phyloP scores from a whole-genome alignment of 345 rosid genomes.

The Hibiscus tridactylites region DNA sequence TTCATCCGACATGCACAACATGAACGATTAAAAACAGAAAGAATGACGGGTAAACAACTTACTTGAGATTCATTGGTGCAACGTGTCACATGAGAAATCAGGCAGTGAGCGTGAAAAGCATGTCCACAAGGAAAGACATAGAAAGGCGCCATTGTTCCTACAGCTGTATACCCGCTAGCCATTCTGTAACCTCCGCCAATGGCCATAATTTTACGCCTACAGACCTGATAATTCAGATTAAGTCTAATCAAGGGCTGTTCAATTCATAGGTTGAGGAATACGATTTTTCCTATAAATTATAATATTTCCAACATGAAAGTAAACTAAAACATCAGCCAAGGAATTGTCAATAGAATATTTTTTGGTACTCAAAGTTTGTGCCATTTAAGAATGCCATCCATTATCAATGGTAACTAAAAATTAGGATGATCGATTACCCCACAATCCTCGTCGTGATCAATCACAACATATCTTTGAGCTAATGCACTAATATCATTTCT shows the following conservation, averaged over 20 bases:
- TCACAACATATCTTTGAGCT: constrained; percentile 94
- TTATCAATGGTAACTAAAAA: constrained; percentile 11
- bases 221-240: constrained; percentile 41
- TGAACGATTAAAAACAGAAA: constrained; percentile 8
- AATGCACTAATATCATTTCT: constrained; percentile 94
- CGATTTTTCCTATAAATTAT: neutral
- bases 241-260: neutral
- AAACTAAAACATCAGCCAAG: neutral
- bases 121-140: constrained; percentile 96
- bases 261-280: neutral
- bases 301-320: neutral
- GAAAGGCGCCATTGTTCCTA: constrained; percentile 86
- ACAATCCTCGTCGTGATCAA: constrained; percentile 84
- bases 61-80: constrained; percentile 52
- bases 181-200: constrained; percentile 57
- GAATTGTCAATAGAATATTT: neutral
- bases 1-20: neutral
- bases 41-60: constrained; percentile 12
- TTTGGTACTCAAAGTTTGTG: neutral
- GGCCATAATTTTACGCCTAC: constrained; percentile 71
- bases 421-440: constrained; percentile 61
- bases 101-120: constrained; percentile 81
- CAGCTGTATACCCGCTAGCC: constrained; percentile 66
- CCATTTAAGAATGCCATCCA: neutral
- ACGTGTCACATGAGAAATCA: constrained; percentile 73